These are phyloP conservation scores for Lichtheimia hyalospora DNA, from an alignment of 371 early-diverging fungal genomes.

Conservation along the genomic window DNA sequence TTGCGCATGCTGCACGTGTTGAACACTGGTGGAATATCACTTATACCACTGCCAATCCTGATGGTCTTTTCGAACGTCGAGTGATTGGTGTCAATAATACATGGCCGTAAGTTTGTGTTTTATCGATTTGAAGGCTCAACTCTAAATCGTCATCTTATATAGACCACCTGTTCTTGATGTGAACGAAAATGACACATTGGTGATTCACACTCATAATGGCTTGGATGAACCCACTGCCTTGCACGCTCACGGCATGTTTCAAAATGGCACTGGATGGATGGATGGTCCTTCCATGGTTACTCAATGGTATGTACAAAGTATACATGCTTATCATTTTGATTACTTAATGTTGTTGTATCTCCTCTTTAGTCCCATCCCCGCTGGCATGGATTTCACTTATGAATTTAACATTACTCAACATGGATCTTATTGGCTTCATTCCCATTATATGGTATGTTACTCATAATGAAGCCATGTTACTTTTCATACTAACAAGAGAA, in stretches of 20 bases:
- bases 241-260: constrained; percentile 76
- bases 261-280: constrained; percentile 58
- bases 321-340: neutral
- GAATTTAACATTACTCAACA: constrained; percentile 57
- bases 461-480: neutral
- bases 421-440: constrained; percentile 80
- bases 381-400: constrained; percentile 61
- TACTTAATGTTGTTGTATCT: neutral
- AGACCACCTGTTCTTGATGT: constrained; percentile 52
- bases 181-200: constrained; percentile 55
- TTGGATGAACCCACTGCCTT: constrained; percentile 56
- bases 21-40: constrained; percentile 73
- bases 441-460: constrained; percentile 42
- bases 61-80: constrained; percentile 61
- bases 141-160: neutral
- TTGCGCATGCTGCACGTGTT: constrained; percentile 55
- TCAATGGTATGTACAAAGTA: constrained; percentile 46
- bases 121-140: neutral
- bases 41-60: constrained; percentile 73
- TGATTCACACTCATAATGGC: constrained; percentile 61
- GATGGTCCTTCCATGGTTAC: constrained; percentile 71
- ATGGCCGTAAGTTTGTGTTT: constrained; percentile 61
- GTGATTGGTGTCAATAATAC: constrained; percentile 76
- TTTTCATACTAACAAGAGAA: neutral
- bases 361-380: constrained; percentile 50